These are phyloP conservation scores for Daldinia eschscholtzii DNA, from an alignment of 2,329 filamentous ascomycete genomes.

Conservation along the genomic window DNA sequence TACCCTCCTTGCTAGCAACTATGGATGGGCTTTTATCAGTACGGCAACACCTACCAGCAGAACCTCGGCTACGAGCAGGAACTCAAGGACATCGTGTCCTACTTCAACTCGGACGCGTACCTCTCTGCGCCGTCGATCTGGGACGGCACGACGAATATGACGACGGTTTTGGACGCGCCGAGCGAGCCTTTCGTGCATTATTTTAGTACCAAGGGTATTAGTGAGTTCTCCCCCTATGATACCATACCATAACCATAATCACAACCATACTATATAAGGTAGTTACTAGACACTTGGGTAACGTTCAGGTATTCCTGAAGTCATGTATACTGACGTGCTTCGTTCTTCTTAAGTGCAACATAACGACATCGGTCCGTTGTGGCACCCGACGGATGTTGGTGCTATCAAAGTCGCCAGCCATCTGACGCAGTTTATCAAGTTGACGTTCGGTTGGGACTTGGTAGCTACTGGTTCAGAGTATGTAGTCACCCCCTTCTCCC, in stretches of 20 bases:
- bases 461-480: conserved; percentile 66
- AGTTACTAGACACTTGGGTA: not conserved
- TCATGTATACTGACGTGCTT: not conserved
- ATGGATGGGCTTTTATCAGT: conserved; percentile 60
- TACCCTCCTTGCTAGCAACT: conserved; percentile 56
- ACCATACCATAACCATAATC: not conserved
- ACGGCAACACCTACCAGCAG: conserved; percentile 64
- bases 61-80: conserved; percentile 62
- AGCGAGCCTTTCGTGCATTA: conserved; percentile 67
- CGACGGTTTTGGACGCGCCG: conserved; percentile 49
- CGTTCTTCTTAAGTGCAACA: conserved; percentile 61
- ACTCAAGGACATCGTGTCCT: conserved; percentile 63
- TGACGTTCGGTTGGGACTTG: conserved; percentile 69
- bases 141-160: conserved; percentile 57
- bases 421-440: conserved; percentile 67
- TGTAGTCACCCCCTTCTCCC: conserved; percentile 51
- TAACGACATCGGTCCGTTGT: conserved; percentile 70
- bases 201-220: conserved; percentile 71
- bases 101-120: conserved; percentile 63
- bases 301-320: not conserved
- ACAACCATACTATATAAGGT: not conserved
- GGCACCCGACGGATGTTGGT: conserved; percentile 71
- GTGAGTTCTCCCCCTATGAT: conserved; percentile 12
- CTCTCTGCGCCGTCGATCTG: conserved; percentile 56
- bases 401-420: conserved; percentile 72